A percentile compares a stretch with the other conserved stretches of the same genome.
Conservation (phyloP, 2,329 filamentous ascomycete genomes). For the Aureobasidium sp. region DNA sequence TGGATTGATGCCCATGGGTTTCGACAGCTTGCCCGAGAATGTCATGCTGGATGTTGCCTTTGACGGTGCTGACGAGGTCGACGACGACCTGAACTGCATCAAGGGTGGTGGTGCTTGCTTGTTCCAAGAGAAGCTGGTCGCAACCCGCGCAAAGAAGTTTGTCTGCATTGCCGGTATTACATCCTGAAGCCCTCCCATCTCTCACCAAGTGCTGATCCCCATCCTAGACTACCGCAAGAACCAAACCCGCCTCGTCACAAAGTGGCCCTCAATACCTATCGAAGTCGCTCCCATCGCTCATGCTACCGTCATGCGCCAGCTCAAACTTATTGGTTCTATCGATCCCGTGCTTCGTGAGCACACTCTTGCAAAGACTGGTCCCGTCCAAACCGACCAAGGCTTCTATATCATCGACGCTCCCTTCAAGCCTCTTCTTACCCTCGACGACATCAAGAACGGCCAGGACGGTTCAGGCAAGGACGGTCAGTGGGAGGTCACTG, state of each 20-base stretch:
- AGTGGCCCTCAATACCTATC: constrained; percentile 83
- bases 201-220: neutral
- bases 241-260: constrained; percentile 63
- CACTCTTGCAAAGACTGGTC: constrained; percentile 69
- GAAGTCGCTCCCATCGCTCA: constrained; percentile 86
- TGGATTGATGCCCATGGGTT: constrained; percentile 67
- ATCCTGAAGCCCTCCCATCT: constrained; percentile 10
- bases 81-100: constrained; percentile 90
- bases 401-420: constrained; percentile 91
- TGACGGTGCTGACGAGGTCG: constrained; percentile 95
- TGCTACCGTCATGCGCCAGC: constrained; percentile 64
- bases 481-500: constrained; percentile 73
- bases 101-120: constrained; percentile 97
- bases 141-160: constrained; percentile 74
- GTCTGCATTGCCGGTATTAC: constrained; percentile 72
- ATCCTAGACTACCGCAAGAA: constrained; percentile 80
- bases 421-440: constrained; percentile 64
- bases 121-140: constrained; percentile 96
- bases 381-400: constrained; percentile 76
- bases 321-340: constrained; percentile 65
- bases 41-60: constrained; percentile 79
- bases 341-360: constrained; percentile 66
- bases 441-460: constrained; percentile 45
- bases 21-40: constrained; percentile 63
- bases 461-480: constrained; percentile 35